phyloP scores from a whole-genome alignment of 768 basidiomycete genomes.

The Kwoniella dejecticola region DNA sequence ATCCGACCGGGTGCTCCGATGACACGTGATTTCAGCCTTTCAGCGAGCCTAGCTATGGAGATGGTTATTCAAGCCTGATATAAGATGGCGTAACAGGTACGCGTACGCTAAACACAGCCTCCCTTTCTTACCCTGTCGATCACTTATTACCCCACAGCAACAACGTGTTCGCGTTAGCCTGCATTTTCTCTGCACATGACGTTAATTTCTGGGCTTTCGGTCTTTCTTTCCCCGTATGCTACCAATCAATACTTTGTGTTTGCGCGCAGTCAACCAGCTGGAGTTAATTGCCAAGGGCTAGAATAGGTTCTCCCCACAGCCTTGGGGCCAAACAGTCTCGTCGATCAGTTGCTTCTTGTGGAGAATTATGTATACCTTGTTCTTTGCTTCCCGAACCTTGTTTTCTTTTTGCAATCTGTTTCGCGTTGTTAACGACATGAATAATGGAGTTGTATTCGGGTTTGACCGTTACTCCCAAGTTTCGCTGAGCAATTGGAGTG shows the following conservation, averaged over 20 bases:
- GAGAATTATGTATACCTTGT: background rate
- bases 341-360: background rate
- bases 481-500: too few species aligned
- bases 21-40: too few species aligned
- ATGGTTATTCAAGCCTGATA: too few species aligned
- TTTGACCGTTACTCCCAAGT: background rate
- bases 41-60: too few species aligned
- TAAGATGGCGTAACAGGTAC: too few species aligned
- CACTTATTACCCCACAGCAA: too few species aligned
- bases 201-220: slow-evolving; percentile 1
- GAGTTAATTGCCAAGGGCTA: background rate
- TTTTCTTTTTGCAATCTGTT: background rate
- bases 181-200: background rate
- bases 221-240: background rate
- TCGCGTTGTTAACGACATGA: background rate
- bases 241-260: background rate
- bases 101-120: too few species aligned
- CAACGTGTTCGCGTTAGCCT: background rate
- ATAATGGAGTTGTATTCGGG: too few species aligned
- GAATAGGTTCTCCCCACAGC: background rate
- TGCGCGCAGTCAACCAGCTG: background rate
- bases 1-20: too few species aligned
- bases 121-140: too few species aligned
- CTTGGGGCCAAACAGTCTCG: background rate
- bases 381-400: background rate